Conservation (phyloP, 202 grass and related monocot species). For the Musa balbisiana region DNA sequence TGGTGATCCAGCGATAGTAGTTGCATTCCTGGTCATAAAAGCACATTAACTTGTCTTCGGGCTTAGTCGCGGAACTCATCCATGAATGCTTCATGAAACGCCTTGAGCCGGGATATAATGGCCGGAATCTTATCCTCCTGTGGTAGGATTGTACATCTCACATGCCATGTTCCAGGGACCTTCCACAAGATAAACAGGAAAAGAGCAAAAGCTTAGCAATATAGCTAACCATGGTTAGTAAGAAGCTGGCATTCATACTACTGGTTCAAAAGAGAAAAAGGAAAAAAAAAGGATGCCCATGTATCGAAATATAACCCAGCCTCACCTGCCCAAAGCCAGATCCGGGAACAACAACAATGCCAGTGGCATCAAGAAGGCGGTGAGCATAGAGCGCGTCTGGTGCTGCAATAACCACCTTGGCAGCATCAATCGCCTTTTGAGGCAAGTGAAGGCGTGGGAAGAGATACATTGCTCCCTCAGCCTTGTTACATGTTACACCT, state of each 20-base stretch:
- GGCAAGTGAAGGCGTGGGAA: conserved; percentile 76
- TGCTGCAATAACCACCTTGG: conserved; percentile 40
- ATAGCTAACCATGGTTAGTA: not conserved
- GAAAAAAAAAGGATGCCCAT: conserved; percentile 13
- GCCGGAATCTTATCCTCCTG: conserved; percentile 90
- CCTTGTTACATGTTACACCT: conserved; percentile 91
- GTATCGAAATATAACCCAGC: not conserved
- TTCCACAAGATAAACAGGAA: conserved; percentile 29
- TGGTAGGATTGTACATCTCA: conserved; percentile 92
- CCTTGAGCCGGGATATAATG: conserved; percentile 70
- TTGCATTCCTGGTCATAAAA: not conserved
- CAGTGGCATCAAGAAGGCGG: conserved; percentile 73
- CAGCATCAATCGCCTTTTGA: conserved; percentile 72
- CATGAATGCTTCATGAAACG: conserved; percentile 94
- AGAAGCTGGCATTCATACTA: not conserved
- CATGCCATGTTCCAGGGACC: conserved; percentile 88
- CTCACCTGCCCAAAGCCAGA: conserved; percentile 84
- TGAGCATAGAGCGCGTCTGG: conserved; percentile 67
- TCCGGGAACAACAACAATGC: conserved; percentile 74
- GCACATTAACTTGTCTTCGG: too few species aligned
- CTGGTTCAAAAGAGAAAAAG: not conserved
- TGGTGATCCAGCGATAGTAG: not conserved
- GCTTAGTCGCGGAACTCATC: conserved; percentile 45
- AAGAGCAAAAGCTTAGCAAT: conserved; percentile 9
- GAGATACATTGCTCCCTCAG: conserved; percentile 95